phyloP scores from a whole-genome alignment of 495 filamentous ascomycete species.

The Immersiella caudata region DNA sequence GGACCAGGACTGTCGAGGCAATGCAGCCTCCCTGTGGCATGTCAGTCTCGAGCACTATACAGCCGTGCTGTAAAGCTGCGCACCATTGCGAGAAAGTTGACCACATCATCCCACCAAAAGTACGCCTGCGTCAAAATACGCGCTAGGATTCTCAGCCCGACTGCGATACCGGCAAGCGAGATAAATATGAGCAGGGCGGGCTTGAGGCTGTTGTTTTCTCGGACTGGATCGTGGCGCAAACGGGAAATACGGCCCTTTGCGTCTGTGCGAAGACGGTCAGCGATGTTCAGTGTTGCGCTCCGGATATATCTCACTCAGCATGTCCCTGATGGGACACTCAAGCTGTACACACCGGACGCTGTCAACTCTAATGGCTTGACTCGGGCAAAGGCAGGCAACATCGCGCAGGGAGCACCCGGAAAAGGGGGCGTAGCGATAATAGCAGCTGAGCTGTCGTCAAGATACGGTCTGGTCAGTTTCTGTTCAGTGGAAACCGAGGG shows the following conservation, averaged over 20 bases:
- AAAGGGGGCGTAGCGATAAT: slow-evolving; percentile 9
- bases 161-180: slow-evolving; percentile 28
- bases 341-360: slow-evolving; percentile 21
- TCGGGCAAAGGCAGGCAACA: slow-evolving; percentile 30
- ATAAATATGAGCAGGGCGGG: slow-evolving; percentile 29
- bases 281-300: not conserved
- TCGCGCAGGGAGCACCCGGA: slow-evolving; percentile 26
- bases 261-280: slow-evolving; percentile 21
- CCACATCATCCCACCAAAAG: slow-evolving; percentile 42
- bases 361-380: slow-evolving; percentile 5
- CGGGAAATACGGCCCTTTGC: slow-evolving; percentile 27
- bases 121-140: slow-evolving; percentile 35
- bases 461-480: not conserved
- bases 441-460: slow-evolving; percentile 13
- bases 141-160: slow-evolving; percentile 32
- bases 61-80: not conserved
- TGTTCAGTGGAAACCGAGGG: not conserved
- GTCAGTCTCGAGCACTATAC: not conserved
- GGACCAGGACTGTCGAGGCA: slow-evolving; percentile 22
- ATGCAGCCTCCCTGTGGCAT: slow-evolving; percentile 21
- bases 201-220: slow-evolving; percentile 20
- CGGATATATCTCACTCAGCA: slow-evolving; percentile 23
- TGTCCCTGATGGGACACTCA: slow-evolving; percentile 27
- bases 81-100: slow-evolving; percentile 34
- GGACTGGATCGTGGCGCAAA: slow-evolving; percentile 20